Evolutionary conservation across 179 eudicot species (phyloP).

Genomic region (Beta macrorhiza): DNA sequence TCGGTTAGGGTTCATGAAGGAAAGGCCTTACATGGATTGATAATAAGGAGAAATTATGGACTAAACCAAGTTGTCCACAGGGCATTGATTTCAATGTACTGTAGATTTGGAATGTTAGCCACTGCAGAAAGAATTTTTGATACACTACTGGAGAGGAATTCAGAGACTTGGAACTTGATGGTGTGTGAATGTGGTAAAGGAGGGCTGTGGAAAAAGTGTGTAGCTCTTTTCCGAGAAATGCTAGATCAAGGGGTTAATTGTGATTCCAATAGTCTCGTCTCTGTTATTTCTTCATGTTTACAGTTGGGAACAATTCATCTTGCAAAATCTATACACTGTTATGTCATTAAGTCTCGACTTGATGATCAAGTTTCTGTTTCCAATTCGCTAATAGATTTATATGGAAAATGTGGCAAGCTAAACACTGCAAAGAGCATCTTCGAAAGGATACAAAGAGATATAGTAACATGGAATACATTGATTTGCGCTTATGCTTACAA

Average conservation of each 20-base stretch:
- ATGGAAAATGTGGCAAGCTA: slow-evolving; percentile 52
- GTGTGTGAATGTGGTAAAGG: slow-evolving; percentile 48
- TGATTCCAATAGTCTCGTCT: slow-evolving; percentile 41
- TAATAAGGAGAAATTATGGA: slow-evolving; percentile 44
- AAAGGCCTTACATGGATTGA: slow-evolving; percentile 65
- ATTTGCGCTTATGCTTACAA: slow-evolving; percentile 47
- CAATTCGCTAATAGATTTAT: slow-evolving; percentile 73
- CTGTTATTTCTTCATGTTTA: slow-evolving; percentile 62
- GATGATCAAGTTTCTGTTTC: slow-evolving; percentile 43
- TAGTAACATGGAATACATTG: slow-evolving; percentile 60
- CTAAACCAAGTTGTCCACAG: slow-evolving; percentile 36
- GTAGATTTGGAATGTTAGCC: slow-evolving; percentile 45
- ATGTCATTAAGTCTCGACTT: slow-evolving; percentile 36
- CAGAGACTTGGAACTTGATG: slow-evolving; percentile 67
- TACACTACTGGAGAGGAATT: slow-evolving; percentile 33
- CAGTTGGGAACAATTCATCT: slow-evolving; percentile 36
- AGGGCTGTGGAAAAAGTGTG: slow-evolving; percentile 42
- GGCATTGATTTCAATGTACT: slow-evolving; percentile 72
- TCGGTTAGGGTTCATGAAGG: slow-evolving; percentile 47
- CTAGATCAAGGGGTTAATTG: slow-evolving; percentile 36
- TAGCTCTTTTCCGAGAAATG: slow-evolving; percentile 54
- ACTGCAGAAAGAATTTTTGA: slow-evolving; percentile 53
- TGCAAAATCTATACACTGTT: slow-evolving; percentile 65
- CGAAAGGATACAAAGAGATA: slow-evolving; percentile 41
- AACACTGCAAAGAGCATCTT: slow-evolving; percentile 45